Evolutionary conservation across 129 eudicot species (phyloP), one percentile per base, ranked within the genome.

Genomic region (Apium graveolens): DNA sequence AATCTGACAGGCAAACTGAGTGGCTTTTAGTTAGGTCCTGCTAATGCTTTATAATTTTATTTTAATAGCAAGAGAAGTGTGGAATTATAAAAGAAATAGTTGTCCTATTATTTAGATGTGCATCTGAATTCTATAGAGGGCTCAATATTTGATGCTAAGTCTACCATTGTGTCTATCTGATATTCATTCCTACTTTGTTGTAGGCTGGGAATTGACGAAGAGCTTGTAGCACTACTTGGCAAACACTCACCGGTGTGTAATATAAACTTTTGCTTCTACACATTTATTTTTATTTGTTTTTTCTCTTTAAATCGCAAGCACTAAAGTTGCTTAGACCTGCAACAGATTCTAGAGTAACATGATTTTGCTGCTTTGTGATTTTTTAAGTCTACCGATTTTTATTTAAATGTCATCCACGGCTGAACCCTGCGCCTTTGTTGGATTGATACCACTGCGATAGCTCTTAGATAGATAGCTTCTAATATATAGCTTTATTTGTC

Each of bases 131-230:
- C 75, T 18, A 71, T 21, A 37, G 42, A 29, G 42, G 31, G 44
- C 45, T 42, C 11, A 24, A 37, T 41, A 42, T 53, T 3, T 81
- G n/a, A 31, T 46, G 74, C 74, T 69, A 17, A 26, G 18, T 37
- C 14, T 70, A 37, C 7, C 21, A 39, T 74, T 43, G 34, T 32
- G 3, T 41, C 74, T 43, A 69, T 78, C 57, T 17, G 39, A 24
- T 77, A 60, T 78, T 24, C 51, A 24, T 49, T 62, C 35, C 35
- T 77, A 80, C 37, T 57, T 57, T 65, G 45, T 53, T 83, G 75
- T 86, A 95, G 99, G 92, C 79, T 95, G 80, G 99, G 99, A 55
- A 95, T 95, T 75, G 99, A 95, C 81, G 97, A 95, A 83, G 99
- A 91, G 88, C 99, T 95, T 66, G 99, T 95, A 65, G 82, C 85